Evolutionary conservation across 2,329 filamentous ascomycete species (phyloP), one percentile per base, ranked within the genome.

Genomic region (Trichoderma sp.): DNA sequence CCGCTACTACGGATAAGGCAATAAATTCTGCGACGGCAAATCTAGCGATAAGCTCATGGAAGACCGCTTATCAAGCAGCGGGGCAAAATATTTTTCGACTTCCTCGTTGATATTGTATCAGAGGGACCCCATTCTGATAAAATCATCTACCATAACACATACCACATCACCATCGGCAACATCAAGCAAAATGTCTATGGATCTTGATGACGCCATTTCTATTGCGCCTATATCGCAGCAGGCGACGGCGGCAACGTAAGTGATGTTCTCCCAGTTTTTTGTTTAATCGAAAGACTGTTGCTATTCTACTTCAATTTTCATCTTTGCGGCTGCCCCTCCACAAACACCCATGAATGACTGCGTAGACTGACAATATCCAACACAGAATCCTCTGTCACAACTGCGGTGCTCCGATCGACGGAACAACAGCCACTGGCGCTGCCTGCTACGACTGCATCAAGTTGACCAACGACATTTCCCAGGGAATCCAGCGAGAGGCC

Each of bases 401-500:
- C 87, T 99, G 96, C 82, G 96, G 95, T 79, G 94, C 93, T 73
- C 92, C 95, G 50, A 97, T 99, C 78, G 95, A 98, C 82, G 96
- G 96, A 81, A 97, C 94, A 20, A 90, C 90, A 15, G 87, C 93
- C 30, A 91, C 92, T 68, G 94, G 94, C 73, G 95, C 96, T 53
- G 91, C 98, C 71, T 99, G 96, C 85, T 94, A 94, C 82, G 95
- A 98, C 85, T 98, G 96, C 82, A 90, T 98, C 80, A 97, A 97
- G 82, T 89, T 97, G 76, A 97, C 94, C 63, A 90, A 97, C 82
- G 96, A 99, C 83, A 95, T 98, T 76, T 97, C 95, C 30, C 87
- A 92, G 79, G 94, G 94, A 73, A 95, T 98, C 74, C 95, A 94
- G 82, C 90, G 95, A 80, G 96, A 99, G 82, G 94, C 93, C 65